Conservation (phyloP, 83 land plant genomes). For the Diphasiastrum complanatum region DNA sequence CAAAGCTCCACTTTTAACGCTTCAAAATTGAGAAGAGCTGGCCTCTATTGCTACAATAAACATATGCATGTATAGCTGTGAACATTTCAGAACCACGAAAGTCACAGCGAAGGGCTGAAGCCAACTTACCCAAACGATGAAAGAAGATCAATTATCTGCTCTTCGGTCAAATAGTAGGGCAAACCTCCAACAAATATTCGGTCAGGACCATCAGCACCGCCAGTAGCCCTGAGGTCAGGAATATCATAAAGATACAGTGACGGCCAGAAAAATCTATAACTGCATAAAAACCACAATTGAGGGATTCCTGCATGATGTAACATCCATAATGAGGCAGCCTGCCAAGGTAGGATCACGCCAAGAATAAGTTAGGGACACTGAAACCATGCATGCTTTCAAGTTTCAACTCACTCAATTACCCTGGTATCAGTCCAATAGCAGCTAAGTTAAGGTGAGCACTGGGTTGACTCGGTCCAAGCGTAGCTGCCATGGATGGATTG, state of each 20-base stretch:
- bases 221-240: slow-evolving; percentile 46
- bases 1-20: too few species aligned
- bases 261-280: too few species aligned
- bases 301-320: too few species aligned
- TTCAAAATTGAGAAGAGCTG: too few species aligned
- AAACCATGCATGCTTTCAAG: too few species aligned
- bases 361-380: neutral
- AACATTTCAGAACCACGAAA: neutral
- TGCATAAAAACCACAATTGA: too few species aligned
- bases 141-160: slow-evolving; percentile 71
- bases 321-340: neutral
- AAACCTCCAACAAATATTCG: slow-evolving; percentile 89
- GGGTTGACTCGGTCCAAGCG: slow-evolving; percentile 90
- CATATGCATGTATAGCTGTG: neutral
- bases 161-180: slow-evolving; percentile 82
- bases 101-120: neutral
- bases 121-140: slow-evolving; percentile 58
- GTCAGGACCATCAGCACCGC: slow-evolving; percentile 90
- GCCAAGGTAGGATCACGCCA: neutral
- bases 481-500: slow-evolving; percentile 82
- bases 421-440: slow-evolving; percentile 85
- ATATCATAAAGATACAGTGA: too few species aligned
- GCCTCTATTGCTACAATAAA: slow-evolving; percentile 1
- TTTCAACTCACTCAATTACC: too few species aligned
- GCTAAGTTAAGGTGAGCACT: slow-evolving; percentile 75